A percentile compares a stretch with the other conserved stretches of the same genome.
Conservation (phyloP, 164 flowering plant genomes). For the Dillenia turbinata region DNA sequence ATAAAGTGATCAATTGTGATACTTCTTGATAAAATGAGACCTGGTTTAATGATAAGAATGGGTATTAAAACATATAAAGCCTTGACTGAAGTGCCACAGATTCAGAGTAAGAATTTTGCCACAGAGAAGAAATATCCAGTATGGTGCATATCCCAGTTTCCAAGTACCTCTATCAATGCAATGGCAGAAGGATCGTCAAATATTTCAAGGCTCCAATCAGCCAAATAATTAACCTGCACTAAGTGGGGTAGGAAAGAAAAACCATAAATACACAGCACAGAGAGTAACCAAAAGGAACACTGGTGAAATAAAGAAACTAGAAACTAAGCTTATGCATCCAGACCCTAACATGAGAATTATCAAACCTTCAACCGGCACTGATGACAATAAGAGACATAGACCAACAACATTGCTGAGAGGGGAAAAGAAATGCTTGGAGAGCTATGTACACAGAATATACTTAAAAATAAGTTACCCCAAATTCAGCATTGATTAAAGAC, state of each 20-base stretch:
- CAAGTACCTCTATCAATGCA: conserved; percentile 77
- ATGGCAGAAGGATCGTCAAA: conserved; percentile 76
- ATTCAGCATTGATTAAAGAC: conserved; percentile 62
- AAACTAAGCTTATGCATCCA: too few relatives aligned
- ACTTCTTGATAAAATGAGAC: not conserved
- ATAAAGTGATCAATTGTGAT: not conserved
- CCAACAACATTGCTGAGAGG: not conserved
- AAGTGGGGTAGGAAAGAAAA: not conserved
- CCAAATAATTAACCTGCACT: conserved; percentile 74
- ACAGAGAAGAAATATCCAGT: too few relatives aligned
- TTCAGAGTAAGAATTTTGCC: too few relatives aligned
- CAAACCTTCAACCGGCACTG: too few relatives aligned
- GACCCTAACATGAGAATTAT: too few relatives aligned
- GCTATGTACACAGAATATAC: not conserved
- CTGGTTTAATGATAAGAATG: too few relatives aligned
- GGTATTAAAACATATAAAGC: too few relatives aligned
- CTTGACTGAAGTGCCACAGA: too few relatives aligned
- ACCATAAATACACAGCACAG: not conserved
- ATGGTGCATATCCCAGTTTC: too few relatives aligned
- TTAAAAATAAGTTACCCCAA: conserved; percentile 54
- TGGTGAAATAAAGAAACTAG: too few relatives aligned
- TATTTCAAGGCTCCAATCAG: conserved; percentile 84
- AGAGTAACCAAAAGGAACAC: too few relatives aligned
- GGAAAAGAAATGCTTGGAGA: not conserved
- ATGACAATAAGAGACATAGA: too few relatives aligned